These are phyloP conservation scores for Elongisporangium undulatum DNA, from an alignment of 352 stramenopile genomes.

Conservation along the genomic window DNA sequence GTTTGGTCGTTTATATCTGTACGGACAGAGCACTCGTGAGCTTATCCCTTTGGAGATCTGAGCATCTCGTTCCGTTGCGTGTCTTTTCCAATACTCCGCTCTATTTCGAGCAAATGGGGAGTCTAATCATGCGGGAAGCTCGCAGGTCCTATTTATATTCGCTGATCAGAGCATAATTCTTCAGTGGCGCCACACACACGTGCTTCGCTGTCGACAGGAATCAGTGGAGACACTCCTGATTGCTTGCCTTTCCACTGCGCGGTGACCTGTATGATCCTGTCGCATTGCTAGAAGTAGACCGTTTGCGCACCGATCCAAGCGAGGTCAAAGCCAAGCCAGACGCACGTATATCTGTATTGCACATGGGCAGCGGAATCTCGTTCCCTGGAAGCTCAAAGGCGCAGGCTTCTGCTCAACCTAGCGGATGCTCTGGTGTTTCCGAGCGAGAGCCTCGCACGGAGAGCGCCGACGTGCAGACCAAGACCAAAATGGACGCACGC, in stretches of 20 bases:
- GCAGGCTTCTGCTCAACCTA: not conserved
- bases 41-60: no score
- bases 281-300: not conserved
- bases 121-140: not conserved
- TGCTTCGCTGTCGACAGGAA: not conserved
- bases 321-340: not conserved
- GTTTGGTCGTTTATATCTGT: no score
- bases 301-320: not conserved
- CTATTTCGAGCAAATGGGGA: not conserved
- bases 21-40: not conserved
- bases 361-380: not conserved
- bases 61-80: not conserved
- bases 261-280: not conserved
- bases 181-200: not conserved
- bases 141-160: not conserved
- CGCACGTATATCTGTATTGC: not conserved
- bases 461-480: not conserved
- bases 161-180: not conserved
- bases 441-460: not conserved
- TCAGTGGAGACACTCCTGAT: not conserved
- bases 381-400: not conserved
- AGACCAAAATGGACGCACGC: constrained; percentile 54
- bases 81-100: not conserved
- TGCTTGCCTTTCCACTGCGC: not conserved
- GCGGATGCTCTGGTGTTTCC: not conserved